Evolutionary conservation across 192 early-diverging fungal species (phyloP).

Genomic region (Coemansia asiatica): DNA sequence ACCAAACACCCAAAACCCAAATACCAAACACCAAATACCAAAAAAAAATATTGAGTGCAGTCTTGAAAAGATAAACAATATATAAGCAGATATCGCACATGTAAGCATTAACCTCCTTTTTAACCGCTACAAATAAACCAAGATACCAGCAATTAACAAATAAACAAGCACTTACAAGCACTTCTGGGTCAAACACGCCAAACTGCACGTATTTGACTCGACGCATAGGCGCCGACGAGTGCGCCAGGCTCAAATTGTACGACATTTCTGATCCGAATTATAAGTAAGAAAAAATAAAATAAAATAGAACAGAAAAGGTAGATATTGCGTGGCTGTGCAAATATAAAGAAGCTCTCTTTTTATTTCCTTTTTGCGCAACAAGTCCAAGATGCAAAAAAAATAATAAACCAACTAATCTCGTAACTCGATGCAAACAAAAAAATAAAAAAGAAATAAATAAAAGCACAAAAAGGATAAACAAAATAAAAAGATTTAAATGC

Average conservation of each 20-base stretch:
- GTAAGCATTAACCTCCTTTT: neutral
- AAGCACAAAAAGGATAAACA: neutral
- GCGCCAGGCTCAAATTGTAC: constrained; percentile 32
- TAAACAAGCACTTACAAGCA: constrained; percentile 92
- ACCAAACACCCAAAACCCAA: neutral
- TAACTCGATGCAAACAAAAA: neutral
- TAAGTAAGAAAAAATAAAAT: neutral
- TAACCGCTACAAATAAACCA: too few species aligned
- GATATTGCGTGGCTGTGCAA: neutral
- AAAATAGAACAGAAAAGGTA: neutral
- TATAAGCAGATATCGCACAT: neutral
- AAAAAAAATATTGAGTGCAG: neutral
- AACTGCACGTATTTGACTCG: constrained; percentile 92
- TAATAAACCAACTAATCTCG: neutral
- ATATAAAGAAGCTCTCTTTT: neutral
- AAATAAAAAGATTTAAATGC: constrained; percentile 5
- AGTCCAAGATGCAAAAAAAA: neutral
- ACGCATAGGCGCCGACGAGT: constrained; percentile 61
- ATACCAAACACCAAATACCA: neutral
- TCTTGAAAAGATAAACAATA: too few species aligned
- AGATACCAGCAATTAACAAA: constrained; percentile 11
- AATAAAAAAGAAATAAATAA: neutral
- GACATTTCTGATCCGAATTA: constrained; percentile 27
- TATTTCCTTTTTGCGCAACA: neutral
- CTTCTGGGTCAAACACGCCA: constrained; percentile 93